Percentiles rank a stretch among this genome's conserved stretches.
phyloP scores from a whole-genome alignment of 176 grass and related monocot species.

The Ampelocalamus luodianensis region DNA sequence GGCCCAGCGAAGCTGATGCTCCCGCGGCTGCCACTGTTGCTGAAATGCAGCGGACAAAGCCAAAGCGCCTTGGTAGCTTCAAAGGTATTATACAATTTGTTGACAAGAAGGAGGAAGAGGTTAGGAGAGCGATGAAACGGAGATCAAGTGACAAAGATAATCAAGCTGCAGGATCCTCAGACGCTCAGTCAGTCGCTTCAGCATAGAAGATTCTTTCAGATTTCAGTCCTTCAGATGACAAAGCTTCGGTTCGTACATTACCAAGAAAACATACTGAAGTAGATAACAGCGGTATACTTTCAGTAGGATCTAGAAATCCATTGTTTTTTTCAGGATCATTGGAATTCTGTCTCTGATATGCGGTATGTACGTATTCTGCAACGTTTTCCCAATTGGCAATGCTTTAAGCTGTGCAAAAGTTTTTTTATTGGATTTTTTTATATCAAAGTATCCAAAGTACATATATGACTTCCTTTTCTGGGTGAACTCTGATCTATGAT shows the following conservation, averaged over 20 bases:
- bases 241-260: background rate
- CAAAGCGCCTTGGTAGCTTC: constrained; percentile 59
- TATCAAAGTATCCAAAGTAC: background rate
- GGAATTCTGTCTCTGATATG: background rate
- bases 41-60: constrained; percentile 8
- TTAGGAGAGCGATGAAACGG: constrained; percentile 42
- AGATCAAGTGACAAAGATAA: constrained; percentile 65
- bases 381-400: background rate
- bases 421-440: background rate
- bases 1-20: background rate
- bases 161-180: constrained; percentile 40
- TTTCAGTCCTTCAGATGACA: constrained; percentile 32
- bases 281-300: constrained; percentile 38
- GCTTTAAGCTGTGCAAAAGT: background rate
- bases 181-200: constrained; percentile 8
- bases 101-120: constrained; percentile 66
- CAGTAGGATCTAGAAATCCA: constrained; percentile 22
- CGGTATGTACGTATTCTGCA: background rate
- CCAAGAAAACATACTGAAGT: constrained; percentile 10
- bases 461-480: background rate
- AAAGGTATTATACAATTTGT: constrained; percentile 67
- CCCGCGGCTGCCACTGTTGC: background rate
- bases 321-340: constrained; percentile 22
- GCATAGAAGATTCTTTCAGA: background rate
- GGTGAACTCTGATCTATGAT: background rate